Conservation (phyloP, 164 flowering plant genomes). For the Cinnamomum chago region DNA sequence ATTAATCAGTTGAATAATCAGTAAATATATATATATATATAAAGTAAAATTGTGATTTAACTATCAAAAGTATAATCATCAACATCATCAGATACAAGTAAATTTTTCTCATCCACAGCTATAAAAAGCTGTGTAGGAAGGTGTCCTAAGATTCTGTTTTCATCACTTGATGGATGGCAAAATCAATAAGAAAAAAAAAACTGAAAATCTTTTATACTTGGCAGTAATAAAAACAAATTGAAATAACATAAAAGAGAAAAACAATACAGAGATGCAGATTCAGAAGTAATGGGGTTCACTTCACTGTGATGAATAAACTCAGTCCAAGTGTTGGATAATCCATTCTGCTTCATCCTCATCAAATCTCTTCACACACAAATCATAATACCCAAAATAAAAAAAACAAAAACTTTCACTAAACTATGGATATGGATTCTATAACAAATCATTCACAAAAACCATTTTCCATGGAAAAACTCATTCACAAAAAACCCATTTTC, state of each 20-base stretch:
- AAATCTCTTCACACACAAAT: not conserved
- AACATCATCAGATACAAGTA: constrained; percentile 31
- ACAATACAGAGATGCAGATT: constrained; percentile 15
- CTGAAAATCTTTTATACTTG: not conserved
- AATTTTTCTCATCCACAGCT: constrained; percentile 42
- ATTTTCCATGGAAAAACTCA: not conserved
- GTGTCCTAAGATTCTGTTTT: constrained; percentile 47
- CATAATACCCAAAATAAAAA: not conserved
- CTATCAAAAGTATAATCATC: not conserved
- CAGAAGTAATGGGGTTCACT: constrained; percentile 19
- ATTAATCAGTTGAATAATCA: too few species aligned
- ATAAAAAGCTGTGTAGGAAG: constrained; percentile 37
- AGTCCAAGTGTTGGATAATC: constrained; percentile 49
- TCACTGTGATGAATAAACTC: constrained; percentile 19
- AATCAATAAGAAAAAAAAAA: not conserved
- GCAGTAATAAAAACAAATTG: too few species aligned
- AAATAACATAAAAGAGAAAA: not conserved
- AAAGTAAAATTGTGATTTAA: too few species aligned
- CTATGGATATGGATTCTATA: not conserved
- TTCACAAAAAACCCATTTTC: not conserved
- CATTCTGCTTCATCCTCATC: constrained; percentile 34
- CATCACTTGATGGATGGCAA: constrained; percentile 29
- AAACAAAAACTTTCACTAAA: too few species aligned
- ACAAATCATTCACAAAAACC: not conserved
- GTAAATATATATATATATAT: too few species aligned